These are phyloP conservation scores for Arthrobotrys entomopaga DNA, from an alignment of 2,329 filamentous ascomycete species.

Conservation along the genomic window DNA sequence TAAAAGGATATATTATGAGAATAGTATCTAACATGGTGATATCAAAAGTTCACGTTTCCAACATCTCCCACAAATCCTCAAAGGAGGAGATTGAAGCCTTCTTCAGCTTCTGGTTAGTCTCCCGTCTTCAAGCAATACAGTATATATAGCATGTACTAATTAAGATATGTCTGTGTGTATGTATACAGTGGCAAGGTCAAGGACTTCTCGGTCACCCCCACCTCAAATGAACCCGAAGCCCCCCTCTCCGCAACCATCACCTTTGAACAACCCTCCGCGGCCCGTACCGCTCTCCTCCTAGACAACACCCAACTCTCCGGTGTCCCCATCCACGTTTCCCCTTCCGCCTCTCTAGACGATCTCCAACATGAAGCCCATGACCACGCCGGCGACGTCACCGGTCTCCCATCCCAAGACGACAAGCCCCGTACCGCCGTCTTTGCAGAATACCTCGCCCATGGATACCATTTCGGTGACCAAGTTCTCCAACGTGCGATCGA, in stretches of 20 bases:
- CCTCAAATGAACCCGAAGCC: conserved; percentile 68
- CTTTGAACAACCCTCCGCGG: conserved; percentile 96
- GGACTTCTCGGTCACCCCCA: conserved; percentile 77
- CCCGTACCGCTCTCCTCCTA: conserved; percentile 94
- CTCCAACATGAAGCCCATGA: conserved; percentile 68
- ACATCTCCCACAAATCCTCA: conserved; percentile 81
- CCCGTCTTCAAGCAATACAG: conserved; percentile 1
- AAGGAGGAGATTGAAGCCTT: conserved; percentile 95
- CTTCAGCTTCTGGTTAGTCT: conserved; percentile 74
- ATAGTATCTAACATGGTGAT: conserved; percentile 66
- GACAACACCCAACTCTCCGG: conserved; percentile 93
- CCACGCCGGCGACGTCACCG: conserved; percentile 67
- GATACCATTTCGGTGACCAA: conserved; percentile 80
- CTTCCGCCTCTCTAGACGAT: conserved; percentile 74
- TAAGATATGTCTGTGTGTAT: background rate
- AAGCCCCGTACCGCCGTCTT: conserved; percentile 94
- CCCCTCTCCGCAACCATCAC: conserved; percentile 88
- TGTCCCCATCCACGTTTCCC: conserved; percentile 79
- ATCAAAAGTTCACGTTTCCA: conserved; percentile 79
- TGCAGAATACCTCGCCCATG: conserved; percentile 95
- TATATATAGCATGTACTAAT: conserved; percentile 12
- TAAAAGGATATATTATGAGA: conserved; percentile 31
- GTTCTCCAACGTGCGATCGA: conserved; percentile 69
- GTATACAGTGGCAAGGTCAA: conserved; percentile 84
- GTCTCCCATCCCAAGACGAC: conserved; percentile 83